Evolutionary conservation across 2,329 filamentous ascomycete genomes (phyloP), one percentile per base, ranked within the genome.

Genomic region (Rhexocercosporidium sp.): DNA sequence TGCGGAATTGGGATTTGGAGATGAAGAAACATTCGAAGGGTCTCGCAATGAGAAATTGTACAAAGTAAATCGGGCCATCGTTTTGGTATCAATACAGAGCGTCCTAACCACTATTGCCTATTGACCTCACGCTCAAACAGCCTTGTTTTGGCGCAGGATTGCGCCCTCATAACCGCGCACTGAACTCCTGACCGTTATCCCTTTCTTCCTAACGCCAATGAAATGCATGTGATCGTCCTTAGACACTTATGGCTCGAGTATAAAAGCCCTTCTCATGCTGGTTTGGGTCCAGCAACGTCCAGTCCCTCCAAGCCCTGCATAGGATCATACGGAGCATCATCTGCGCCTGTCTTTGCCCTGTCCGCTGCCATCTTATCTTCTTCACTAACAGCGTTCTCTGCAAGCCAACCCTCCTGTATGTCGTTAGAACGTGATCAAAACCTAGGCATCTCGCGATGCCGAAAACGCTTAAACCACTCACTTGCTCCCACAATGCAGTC

Each of bases 401-500:
- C 92, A 75, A 98, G 82, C 88, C 96, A 99, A 47, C 92, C 92
- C 83, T 99, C 96, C 95, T 98, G 70, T 73, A 75, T 54, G 37
- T 20, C 39, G 74, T 59, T 73, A 68, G 62, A 53, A 64, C 47
- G 22, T 49, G 49, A 47, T 60, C 29, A 29, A 31, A 18, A 29
- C 20, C 16, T 31, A 65, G 18, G 18, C 54, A 59, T 62, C 29
- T 63, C n/a, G 66, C 51, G 54, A 20, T 37, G 59, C 29, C 4
- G n/a, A 61, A 69, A 61, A 37, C 34, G 62, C 14, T 22, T 9
- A 2, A 6, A 20, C 11, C 27, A 79, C 86, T 60, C 81, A 97
- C 96, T 90, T 98, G 95, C 79, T 97, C 93, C 96, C 96, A 99
- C 57, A 99, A 85, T 34, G 96, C 96, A 53, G 91, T 97, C 81